Percentiles rank a stretch among this genome's conserved stretches.
Conservation (phyloP, 2,329 filamentous ascomycete genomes). For the Aspergillus quadrilineatus region DNA sequence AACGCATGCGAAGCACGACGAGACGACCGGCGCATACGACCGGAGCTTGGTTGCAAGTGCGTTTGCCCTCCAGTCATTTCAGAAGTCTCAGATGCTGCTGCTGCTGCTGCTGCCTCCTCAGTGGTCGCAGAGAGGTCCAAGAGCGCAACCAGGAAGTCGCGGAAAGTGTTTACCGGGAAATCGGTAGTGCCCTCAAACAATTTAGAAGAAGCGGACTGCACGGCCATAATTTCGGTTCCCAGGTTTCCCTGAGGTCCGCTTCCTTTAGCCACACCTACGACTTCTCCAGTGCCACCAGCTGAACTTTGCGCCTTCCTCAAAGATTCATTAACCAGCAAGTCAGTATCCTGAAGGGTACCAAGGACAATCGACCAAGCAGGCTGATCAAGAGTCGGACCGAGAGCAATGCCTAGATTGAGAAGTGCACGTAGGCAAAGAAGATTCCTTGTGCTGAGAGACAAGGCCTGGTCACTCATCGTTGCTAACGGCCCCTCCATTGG, state of each 20-base stretch:
- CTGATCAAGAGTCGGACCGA: constrained; percentile 79
- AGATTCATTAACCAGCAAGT: constrained; percentile 68
- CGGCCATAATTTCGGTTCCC: constrained; percentile 76
- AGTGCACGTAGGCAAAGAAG: constrained; percentile 85
- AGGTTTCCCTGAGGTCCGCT: constrained; percentile 63
- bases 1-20: constrained; percentile 43
- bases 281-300: constrained; percentile 30
- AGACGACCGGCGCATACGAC: constrained; percentile 37
- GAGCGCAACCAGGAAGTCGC: constrained; percentile 72
- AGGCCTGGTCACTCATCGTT: constrained; percentile 43
- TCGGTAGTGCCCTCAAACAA: constrained; percentile 90
- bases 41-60: constrained; percentile 25
- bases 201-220: constrained; percentile 81
- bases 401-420: constrained; percentile 90
- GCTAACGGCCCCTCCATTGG: constrained; percentile 27
- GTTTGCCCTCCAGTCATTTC: constrained; percentile 55
- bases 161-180: constrained; percentile 80
- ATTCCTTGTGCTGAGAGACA: constrained; percentile 79
- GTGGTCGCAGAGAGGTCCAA: constrained; percentile 63
- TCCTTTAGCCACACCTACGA: constrained; percentile 32
- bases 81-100: constrained; percentile 43
- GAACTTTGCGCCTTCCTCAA: constrained; percentile 32
- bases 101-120: constrained; percentile 44
- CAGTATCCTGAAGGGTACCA: constrained; percentile 88
- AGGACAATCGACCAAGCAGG: constrained; percentile 85